Percentiles rank a stretch among this genome's conserved stretches.
Conservation (phyloP, 495 filamentous ascomycete species). For the Daldinia grandis region DNA sequence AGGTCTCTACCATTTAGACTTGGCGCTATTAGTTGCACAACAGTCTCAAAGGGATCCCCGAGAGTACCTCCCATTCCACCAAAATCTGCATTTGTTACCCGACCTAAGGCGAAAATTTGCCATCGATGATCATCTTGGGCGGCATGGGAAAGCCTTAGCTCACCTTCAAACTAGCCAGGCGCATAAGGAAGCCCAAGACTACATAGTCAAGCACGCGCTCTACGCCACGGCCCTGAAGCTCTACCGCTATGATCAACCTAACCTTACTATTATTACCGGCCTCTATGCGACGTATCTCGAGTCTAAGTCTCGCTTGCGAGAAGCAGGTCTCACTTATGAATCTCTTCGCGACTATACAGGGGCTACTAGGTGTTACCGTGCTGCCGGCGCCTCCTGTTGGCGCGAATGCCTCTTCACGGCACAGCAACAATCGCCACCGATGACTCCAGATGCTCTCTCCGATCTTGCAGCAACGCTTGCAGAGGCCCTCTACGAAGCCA, state of each 20-base stretch:
- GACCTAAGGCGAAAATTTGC: constrained; percentile 74
- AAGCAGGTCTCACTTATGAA: constrained; percentile 89
- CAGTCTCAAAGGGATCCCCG: constrained; percentile 95
- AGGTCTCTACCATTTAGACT: constrained; percentile 88
- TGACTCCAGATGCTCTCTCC: constrained; percentile 64
- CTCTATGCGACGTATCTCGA: constrained; percentile 83
- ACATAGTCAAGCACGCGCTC: constrained; percentile 79
- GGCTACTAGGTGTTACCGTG: constrained; percentile 81
- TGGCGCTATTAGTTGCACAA: constrained; percentile 89
- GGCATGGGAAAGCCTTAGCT: constrained; percentile 76
- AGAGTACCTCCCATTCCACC: constrained; percentile 94
- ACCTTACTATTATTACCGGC: constrained; percentile 65
- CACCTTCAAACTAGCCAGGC: constrained; percentile 71
- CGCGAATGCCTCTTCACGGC: constrained; percentile 86
- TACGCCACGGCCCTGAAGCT: constrained; percentile 79
- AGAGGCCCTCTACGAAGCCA: constrained; percentile 76
- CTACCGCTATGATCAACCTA: constrained; percentile 79
- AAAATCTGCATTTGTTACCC: constrained; percentile 78
- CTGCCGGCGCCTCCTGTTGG: constrained; percentile 78
- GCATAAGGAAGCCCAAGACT: constrained; percentile 79
- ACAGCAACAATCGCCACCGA: constrained; percentile 63
- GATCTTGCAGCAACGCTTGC: constrained; percentile 73
- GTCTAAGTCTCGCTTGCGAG: constrained; percentile 75
- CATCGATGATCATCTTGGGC: constrained; percentile 86
- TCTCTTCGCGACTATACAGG: constrained; percentile 74